Evolutionary conservation across 495 filamentous ascomycete genomes (phyloP), one percentile per base, ranked within the genome.

Genomic region (Neurospora hispaniola): DNA sequence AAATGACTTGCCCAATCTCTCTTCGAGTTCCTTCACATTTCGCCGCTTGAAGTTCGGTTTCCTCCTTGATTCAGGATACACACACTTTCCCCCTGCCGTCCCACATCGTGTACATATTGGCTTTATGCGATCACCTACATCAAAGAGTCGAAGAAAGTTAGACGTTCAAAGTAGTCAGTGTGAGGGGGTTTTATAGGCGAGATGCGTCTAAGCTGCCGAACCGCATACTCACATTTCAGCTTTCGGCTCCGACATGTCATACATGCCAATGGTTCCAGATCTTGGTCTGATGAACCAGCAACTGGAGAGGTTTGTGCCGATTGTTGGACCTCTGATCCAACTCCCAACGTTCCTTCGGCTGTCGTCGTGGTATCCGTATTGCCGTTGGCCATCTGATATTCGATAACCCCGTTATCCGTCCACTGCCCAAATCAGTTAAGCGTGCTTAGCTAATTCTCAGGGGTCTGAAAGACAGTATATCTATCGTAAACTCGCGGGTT

Each of bases 1-100:
- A 48, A 3, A 39, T 31, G 20, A 48, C 69, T 70, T 88, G 93
- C 92, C 90, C 77, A 96, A 81, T 72, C 93, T 85, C 69, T 92
- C 92, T 80, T 96, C 93, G 73, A 96, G 82, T 78, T 93, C 91
- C 83, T 90, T 94, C 74, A 95, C 93, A 82, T 94, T 96, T 72
- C 91, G 88, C 75, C 93, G 85, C 84, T 94, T 96, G n/a, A 92
- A 92, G 38, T 93, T 91, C 72, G 93, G 94, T 82, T 94, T 96
- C 83, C 91, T 90, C 75, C 93, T 87, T 69, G 91, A 90, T 80
- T 95, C 93, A 77, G 94, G 93, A 77, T 94, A 96, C 7, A 89
- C 82, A 81, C 93, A 96, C 69, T 91, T 90, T 80, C 90, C 88
- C 46, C 88, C 86, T 41, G 92, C 77, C 73, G 90, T 85, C 35